Evolutionary conservation across 495 filamentous ascomycete species (phyloP).

Genomic region (Daldinia concentrica): DNA sequence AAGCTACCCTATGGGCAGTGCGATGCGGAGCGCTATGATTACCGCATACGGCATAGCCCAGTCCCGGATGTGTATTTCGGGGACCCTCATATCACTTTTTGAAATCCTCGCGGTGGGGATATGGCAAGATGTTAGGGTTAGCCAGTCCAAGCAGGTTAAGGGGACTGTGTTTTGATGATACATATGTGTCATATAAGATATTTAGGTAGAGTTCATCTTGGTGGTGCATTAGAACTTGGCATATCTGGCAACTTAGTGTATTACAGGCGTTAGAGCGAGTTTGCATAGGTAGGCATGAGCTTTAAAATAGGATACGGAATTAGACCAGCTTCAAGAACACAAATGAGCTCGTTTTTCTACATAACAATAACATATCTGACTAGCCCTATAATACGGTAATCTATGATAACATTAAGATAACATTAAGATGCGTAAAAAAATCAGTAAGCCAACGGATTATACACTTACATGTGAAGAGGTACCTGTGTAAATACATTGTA

Average conservation of each 20-base stretch:
- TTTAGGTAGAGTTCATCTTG: not conserved
- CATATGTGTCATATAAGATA: not conserved
- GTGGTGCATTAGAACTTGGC: constrained; percentile 7
- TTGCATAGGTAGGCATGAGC: not conserved
- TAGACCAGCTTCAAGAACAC: not conserved
- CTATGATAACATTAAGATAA: too few relatives aligned
- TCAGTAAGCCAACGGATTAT: too few relatives aligned
- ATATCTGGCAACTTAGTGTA: not conserved
- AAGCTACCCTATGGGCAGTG: constrained; percentile 66
- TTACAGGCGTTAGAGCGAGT: constrained; percentile 9
- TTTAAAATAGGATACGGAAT: not conserved
- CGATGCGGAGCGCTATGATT: constrained; percentile 68
- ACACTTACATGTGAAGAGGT: too few relatives aligned
- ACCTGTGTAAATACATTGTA: too few relatives aligned
- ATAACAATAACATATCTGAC: too few relatives aligned
- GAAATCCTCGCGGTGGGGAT: constrained; percentile 55
- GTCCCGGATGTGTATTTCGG: constrained; percentile 59
- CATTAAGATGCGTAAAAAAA: too few relatives aligned
- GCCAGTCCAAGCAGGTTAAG: constrained; percentile 63
- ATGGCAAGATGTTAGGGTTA: constrained; percentile 61
- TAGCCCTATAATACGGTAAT: too few relatives aligned
- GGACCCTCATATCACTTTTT: constrained; percentile 45
- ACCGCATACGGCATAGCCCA: constrained; percentile 65
- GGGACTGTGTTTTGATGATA: constrained; percentile 53
- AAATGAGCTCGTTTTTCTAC: too few relatives aligned